Evolutionary conservation across 352 stramenopile species (phyloP).

Genomic region (Pythium plurisporium): DNA sequence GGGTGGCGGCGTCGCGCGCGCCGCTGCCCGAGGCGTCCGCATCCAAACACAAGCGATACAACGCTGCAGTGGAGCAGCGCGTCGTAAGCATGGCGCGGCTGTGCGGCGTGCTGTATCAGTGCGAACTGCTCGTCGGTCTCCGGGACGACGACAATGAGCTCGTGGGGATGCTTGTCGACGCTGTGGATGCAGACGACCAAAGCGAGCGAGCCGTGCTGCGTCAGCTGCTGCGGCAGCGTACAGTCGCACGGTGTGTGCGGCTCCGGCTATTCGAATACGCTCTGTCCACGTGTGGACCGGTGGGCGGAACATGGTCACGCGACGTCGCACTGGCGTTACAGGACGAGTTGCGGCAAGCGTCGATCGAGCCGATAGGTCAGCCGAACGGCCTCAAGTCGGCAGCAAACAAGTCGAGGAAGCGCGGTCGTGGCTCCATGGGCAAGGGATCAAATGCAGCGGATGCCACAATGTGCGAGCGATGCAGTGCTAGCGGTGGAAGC

Average conservation of each 20-base stretch:
- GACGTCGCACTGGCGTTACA: conserved; percentile 2
- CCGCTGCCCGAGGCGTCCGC: background rate
- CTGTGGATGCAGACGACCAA: background rate
- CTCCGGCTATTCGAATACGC: conserved; percentile 6
- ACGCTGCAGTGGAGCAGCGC: background rate
- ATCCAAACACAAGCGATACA: background rate
- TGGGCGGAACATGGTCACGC: background rate
- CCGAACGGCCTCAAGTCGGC: background rate
- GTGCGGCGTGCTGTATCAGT: conserved; percentile 14
- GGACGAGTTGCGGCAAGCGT: conserved; percentile 11
- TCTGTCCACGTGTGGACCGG: background rate
- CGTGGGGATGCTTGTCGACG: background rate
- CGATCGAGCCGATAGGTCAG: background rate
- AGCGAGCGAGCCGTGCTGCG: background rate
- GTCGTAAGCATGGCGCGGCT: conserved; percentile 3
- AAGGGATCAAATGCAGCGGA: background rate
- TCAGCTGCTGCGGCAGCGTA: conserved; percentile 2
- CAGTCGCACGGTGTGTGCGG: conserved; percentile 4
- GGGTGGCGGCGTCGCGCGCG: background rate
- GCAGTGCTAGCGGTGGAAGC: too few species aligned
- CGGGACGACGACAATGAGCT: conserved; percentile 11
- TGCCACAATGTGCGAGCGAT: background rate
- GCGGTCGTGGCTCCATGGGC: conserved; percentile 6
- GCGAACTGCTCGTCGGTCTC: conserved; percentile 6
- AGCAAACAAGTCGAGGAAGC: conserved; percentile 15